Evolutionary conservation across 1,284 basidiomycete species (phyloP).

Genomic region (Vanrija sp.): DNA sequence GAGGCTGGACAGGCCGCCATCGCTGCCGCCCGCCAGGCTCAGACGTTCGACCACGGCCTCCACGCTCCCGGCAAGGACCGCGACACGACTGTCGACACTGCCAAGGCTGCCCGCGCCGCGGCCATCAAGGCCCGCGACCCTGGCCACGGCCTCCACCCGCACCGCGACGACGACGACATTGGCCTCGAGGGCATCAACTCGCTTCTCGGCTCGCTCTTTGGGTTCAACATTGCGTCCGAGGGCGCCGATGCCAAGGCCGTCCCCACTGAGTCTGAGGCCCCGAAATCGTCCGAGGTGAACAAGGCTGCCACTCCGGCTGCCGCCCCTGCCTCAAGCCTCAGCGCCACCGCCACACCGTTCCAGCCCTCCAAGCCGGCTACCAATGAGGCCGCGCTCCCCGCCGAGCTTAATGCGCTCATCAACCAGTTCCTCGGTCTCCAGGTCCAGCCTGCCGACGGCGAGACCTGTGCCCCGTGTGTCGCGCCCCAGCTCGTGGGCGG

Average conservation of each 20-base stretch:
- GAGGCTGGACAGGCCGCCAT: neutral
- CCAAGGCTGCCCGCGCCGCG: no score
- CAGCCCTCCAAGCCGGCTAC: neutral
- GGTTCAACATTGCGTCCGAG: slow-evolving; percentile 27
- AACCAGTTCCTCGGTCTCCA: slow-evolving; percentile 38
- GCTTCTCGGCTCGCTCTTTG: slow-evolving; percentile 35
- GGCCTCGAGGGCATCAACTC: slow-evolving; percentile 31
- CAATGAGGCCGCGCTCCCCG: slow-evolving; percentile 19
- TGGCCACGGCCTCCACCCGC: neutral
- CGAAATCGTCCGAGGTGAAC: neutral
- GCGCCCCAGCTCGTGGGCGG: slow-evolving; percentile 16
- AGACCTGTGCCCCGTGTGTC: slow-evolving; percentile 9
- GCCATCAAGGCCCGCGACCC: no score
- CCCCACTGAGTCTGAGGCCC: no score
- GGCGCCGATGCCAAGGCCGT: neutral
- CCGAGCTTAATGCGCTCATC: slow-evolving; percentile 41
- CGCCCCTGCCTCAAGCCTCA: slow-evolving; percentile 1
- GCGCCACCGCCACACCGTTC: neutral
- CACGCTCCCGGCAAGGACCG: neutral
- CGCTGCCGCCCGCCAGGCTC: slow-evolving; percentile 1
- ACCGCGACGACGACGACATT: slow-evolving; percentile 5
- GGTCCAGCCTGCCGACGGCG: slow-evolving; percentile 25
- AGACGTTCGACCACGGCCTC: neutral
- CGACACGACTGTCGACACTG: neutral
- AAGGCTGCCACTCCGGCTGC: neutral